Evolutionary conservation across 1,139 yeast genomes (phyloP).

Genomic region (Suhomyces yuchorum): DNA sequence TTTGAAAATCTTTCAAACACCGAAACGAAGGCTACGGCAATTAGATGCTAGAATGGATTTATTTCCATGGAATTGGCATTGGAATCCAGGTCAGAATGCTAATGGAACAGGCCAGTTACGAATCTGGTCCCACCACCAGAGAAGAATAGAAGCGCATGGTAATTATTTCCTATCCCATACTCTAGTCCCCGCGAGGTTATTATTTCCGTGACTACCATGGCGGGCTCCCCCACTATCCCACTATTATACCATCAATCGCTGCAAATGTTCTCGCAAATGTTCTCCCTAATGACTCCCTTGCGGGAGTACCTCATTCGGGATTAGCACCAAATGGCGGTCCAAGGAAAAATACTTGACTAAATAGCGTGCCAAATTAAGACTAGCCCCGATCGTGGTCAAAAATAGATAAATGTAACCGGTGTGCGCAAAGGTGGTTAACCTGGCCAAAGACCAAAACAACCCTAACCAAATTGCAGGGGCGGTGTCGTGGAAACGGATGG

Average conservation of each 20-base stretch:
- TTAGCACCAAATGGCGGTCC: background rate
- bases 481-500: too few species aligned
- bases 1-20: background rate
- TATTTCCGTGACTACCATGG: too few species aligned
- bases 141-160: too few species aligned
- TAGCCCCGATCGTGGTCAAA: background rate
- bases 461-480: too few species aligned
- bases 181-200: background rate
- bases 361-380: background rate
- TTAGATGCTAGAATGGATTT: background rate
- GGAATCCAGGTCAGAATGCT: background rate
- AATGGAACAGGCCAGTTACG: background rate
- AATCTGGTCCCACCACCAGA: background rate
- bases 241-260: background rate
- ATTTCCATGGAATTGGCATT: background rate
- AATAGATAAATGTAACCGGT: background rate
- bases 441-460: background rate
- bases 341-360: background rate
- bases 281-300: background rate
- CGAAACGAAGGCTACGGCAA: background rate
- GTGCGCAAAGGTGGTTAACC: background rate
- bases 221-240: background rate
- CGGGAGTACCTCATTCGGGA: background rate
- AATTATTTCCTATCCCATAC: background rate
- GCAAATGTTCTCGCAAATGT: background rate